Evolutionary conservation across 139 green algal species (phyloP).

Genomic region (Chlamydomonas asymmetrica): DNA sequence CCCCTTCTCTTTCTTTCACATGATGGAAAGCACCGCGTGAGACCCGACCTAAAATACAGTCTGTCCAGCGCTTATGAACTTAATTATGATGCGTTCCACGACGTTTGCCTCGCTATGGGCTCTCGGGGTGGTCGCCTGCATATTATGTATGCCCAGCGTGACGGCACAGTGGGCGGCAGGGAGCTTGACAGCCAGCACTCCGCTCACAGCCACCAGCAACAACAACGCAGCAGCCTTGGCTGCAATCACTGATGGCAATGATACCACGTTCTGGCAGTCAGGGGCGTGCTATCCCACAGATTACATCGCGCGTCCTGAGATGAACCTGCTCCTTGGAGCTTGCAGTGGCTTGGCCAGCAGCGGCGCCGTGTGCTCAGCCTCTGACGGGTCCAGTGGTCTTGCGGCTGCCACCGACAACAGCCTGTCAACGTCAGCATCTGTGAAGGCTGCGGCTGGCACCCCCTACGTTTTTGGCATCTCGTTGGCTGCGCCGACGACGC

Average conservation of each 20-base stretch:
- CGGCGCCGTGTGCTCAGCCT: background rate
- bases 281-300: constrained; percentile 11
- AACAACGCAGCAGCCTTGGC: background rate
- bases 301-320: constrained; percentile 6
- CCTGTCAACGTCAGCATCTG: background rate
- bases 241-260: background rate
- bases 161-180: too few species aligned
- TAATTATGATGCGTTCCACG: too few species aligned
- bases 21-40: too few species aligned
- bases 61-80: too few species aligned
- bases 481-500: background rate
- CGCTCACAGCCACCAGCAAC: too few species aligned
- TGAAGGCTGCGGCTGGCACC: background rate
- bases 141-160: too few species aligned
- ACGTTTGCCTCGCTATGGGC: too few species aligned
- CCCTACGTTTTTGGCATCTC: background rate
- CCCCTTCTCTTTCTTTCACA: too few species aligned
- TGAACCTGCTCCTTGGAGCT: background rate
- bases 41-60: too few species aligned
- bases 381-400: background rate
- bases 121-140: too few species aligned
- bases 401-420: background rate
- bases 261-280: constrained; percentile 20
- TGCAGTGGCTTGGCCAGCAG: constrained; percentile 6
- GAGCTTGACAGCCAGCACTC: too few species aligned